Conservation (phyloP, 495 filamentous ascomycete species). For the Antarctomyces pellizariae region DNA sequence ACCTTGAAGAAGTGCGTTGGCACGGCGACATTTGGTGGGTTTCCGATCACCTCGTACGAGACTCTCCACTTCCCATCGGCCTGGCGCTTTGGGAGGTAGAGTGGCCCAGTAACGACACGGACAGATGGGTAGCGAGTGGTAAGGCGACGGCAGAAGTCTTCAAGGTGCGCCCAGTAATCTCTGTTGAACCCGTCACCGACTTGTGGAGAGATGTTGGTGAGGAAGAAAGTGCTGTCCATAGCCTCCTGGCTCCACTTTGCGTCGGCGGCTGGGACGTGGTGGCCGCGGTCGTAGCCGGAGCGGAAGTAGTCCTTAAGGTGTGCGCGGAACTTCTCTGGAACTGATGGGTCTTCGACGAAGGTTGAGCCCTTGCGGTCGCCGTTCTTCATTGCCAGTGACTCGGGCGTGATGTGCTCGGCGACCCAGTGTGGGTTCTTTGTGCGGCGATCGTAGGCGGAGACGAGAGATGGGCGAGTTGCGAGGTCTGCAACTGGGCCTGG, state of each 20-base stretch:
- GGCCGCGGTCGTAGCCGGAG: constrained; percentile 89
- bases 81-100: constrained; percentile 71
- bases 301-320: constrained; percentile 82
- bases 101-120: constrained; percentile 74
- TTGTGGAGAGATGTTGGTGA: constrained; percentile 95
- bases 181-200: constrained; percentile 95
- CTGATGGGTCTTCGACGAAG: constrained; percentile 58
- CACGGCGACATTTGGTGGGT: constrained; percentile 82
- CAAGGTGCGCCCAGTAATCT: constrained; percentile 97
- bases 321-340: constrained; percentile 73
- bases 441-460: constrained; percentile 77
- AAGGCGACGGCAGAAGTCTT: constrained; percentile 80
- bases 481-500: constrained; percentile 76
- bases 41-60: constrained; percentile 88
- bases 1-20: constrained; percentile 99
- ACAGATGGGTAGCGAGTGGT: constrained; percentile 66
- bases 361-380: constrained; percentile 65
- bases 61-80: constrained; percentile 88
- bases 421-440: constrained; percentile 89
- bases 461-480: constrained; percentile 42
- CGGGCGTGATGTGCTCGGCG: constrained; percentile 89
- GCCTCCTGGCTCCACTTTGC: constrained; percentile 85
- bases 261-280: constrained; percentile 92
- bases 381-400: constrained; percentile 45
- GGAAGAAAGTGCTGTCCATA: constrained; percentile 80